Evolutionary conservation across 169 alveolate genomes (phyloP).

Genomic region (Babesia divergens): DNA sequence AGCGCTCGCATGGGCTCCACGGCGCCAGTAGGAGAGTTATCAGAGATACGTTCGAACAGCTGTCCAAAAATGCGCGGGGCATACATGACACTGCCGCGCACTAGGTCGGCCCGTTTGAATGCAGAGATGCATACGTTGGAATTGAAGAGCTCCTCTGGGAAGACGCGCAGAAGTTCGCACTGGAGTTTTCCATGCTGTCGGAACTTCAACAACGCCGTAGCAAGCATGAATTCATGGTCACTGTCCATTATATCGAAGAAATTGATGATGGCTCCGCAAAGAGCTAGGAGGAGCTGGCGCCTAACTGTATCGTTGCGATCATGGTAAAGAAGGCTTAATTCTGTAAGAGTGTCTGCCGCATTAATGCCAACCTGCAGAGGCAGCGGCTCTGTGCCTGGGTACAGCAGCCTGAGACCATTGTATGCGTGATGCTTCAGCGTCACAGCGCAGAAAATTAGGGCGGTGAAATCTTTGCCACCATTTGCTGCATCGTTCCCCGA

Average conservation of each 20-base stretch:
- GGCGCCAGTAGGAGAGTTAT: background rate
- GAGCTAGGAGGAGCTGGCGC: slow-evolving; percentile 15
- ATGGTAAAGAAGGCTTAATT: background rate
- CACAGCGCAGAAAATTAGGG: slow-evolving; percentile 19
- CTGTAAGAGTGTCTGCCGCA: background rate
- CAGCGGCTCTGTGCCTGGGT: background rate
- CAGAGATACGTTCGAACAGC: background rate
- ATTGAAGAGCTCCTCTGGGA: slow-evolving; percentile 24
- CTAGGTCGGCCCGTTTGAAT: background rate
- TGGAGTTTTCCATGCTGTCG: background rate
- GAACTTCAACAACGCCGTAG: background rate
- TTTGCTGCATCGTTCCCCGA: background rate
- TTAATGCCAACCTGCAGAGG: background rate
- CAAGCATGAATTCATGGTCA: slow-evolving; percentile 1
- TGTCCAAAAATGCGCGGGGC: slow-evolving; percentile 33
- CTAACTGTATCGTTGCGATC: background rate
- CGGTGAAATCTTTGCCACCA: background rate
- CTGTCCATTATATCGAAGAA: slow-evolving; percentile 7
- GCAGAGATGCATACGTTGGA: background rate
- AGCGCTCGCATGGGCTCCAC: slow-evolving; percentile 8
- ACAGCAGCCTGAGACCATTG: slow-evolving; percentile 5
- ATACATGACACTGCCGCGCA: slow-evolving; percentile 37
- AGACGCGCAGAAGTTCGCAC: slow-evolving; percentile 9
- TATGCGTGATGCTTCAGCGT: slow-evolving; percentile 50
- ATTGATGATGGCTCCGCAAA: slow-evolving; percentile 7